These are phyloP conservation scores for Discostella stelligeroides DNA, from an alignment of 108 stramenopile genomes.

Conservation along the genomic window DNA sequence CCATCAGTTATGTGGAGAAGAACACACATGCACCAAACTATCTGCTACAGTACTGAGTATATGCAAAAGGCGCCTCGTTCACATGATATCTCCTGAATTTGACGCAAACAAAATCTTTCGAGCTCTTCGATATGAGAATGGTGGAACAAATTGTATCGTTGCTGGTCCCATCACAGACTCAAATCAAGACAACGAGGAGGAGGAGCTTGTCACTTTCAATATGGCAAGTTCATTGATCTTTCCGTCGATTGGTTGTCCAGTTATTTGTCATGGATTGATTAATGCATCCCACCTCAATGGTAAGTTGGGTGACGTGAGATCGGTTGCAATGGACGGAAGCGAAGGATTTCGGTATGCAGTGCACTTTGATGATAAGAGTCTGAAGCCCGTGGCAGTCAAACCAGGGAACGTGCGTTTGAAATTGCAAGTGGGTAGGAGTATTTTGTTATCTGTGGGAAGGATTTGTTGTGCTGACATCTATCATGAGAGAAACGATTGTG, in stretches of 20 bases:
- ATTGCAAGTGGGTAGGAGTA: no score
- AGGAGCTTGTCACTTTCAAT: background rate
- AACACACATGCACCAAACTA: background rate
- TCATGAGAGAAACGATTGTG: no score
- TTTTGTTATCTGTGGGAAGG: no score
- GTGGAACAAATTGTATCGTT: background rate
- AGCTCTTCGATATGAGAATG: background rate
- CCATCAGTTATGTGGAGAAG: constrained; percentile 1
- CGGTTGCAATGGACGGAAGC: background rate
- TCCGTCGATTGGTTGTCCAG: background rate
- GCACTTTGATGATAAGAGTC: background rate
- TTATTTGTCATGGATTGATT: constrained; percentile 6
- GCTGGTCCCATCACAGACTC: background rate
- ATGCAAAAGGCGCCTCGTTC: background rate
- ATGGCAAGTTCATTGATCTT: background rate
- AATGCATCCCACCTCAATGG: constrained; percentile 9
- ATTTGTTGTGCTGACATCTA: no score
- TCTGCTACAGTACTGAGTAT: background rate
- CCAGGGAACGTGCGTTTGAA: constrained; percentile 1
- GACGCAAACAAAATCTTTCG: background rate
- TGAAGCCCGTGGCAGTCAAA: constrained; percentile 1
- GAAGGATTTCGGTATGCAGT: background rate
- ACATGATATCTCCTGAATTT: background rate
- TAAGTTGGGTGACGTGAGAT: background rate
- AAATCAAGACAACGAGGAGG: background rate